phyloP scores from a whole-genome alignment of 768 basidiomycete species.

The Kwoniella mangroviensis region DNA sequence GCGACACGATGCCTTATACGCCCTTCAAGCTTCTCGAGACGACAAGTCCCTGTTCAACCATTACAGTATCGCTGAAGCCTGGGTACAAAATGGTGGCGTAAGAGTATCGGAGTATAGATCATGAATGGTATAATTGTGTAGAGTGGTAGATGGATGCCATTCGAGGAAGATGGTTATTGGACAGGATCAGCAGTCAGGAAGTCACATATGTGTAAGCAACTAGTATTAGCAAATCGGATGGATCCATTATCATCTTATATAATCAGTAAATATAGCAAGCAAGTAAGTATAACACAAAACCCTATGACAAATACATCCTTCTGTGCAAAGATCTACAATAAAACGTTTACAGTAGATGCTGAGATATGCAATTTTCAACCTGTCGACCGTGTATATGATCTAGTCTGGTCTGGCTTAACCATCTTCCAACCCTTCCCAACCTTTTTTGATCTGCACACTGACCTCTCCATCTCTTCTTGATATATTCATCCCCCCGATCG shows the following conservation, averaged over 20 bases:
- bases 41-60: slow-evolving; percentile 16
- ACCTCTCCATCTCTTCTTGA: slow-evolving; percentile 31
- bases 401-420: slow-evolving; percentile 3
- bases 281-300: not conserved
- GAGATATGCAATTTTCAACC: too few species aligned
- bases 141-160: too few species aligned
- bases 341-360: not conserved
- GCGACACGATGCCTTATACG: slow-evolving; percentile 19
- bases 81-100: slow-evolving; percentile 9
- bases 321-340: not conserved
- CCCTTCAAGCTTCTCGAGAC: slow-evolving; percentile 12
- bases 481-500: slow-evolving; percentile 9
- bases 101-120: not conserved
- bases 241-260: too few species aligned
- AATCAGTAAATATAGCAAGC: not conserved
- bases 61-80: slow-evolving; percentile 15
- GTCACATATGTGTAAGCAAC: too few species aligned
- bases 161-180: too few species aligned
- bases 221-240: too few species aligned
- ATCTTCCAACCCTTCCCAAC: slow-evolving; percentile 43
- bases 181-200: too few species aligned
- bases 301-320: slow-evolving; percentile 10
- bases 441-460: slow-evolving; percentile 30
- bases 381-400: not conserved
- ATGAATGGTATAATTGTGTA: not conserved